Evolutionary conservation across 345 rosid species (phyloP), one percentile per base, ranked within the genome.

Genomic region (Geranium brycei): DNA sequence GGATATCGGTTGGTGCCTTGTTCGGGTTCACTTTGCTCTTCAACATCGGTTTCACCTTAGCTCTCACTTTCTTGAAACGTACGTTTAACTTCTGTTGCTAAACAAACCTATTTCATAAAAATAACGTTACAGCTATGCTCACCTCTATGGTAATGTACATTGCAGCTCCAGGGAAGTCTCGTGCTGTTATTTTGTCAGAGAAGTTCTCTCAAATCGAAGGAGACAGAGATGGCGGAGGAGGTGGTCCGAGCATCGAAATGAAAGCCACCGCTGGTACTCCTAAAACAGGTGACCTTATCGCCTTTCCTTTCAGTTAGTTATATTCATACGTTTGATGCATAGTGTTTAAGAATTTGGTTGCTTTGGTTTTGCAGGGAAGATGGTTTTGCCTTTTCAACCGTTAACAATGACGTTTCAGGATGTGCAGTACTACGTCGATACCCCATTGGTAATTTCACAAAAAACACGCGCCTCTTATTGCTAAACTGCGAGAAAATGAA

Each of bases 141-240:
- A 47, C 14, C 53, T 47, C 15, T 47, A 6, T 15, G 0, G 53
- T 47, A 47, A 47, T 13, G 15, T 13, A 28, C 62, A 51, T 23
- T 51, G 56, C 86, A 88, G 95, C 96, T 77, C 91, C 91, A 17
- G 83, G 81, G 68, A 72, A 79, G 56, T 83, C 96, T 40, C 82
- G 76, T 32, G 81, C 88, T 61, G 78, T 91, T 78, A 81, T 86
- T 73, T 85, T 96, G 0, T 71, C 67, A 55, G 89, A 88, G 35
- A 86, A 73, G 64, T 80, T 81, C 74, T 41, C 77, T 53, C 82
- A 77, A 64, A 65, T 77, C 6, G 82, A 72, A 72, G 86, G 74
- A 66, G 78, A 70, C 12, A 70, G 66, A 73, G 74, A 69, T 72
- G 70, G 77, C 64, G 28, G 28, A 23, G 11, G 19, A 58, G 68